Evolutionary conservation across 345 rosid species (phyloP).

Genomic region (Aethionema arabicum): DNA sequence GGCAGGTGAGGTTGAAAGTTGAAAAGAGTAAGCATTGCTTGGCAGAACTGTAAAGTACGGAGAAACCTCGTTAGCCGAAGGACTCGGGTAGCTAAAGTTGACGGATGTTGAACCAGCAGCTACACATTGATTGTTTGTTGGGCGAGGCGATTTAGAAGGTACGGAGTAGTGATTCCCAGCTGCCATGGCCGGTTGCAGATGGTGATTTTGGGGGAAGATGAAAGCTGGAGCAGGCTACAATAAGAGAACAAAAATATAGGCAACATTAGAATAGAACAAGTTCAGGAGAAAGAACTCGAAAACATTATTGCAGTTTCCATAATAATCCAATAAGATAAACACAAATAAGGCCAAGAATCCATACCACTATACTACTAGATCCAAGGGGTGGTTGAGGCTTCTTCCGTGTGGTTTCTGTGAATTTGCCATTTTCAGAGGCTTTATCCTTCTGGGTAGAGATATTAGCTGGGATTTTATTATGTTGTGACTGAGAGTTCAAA

Average conservation of each 20-base stretch:
- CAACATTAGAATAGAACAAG: neutral
- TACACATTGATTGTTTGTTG: conserved; percentile 34
- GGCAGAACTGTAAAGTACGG: conserved; percentile 50
- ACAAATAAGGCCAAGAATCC: conserved; percentile 3
- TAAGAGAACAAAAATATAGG: neutral
- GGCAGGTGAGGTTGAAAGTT: conserved; percentile 37
- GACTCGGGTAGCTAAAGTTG: conserved; percentile 47
- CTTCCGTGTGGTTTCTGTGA: conserved; percentile 31
- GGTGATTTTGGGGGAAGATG: conserved; percentile 48
- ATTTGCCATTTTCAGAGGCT: conserved; percentile 37
- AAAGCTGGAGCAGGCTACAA: conserved; percentile 53
- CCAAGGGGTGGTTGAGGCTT: conserved; percentile 40
- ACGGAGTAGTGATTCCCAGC: conserved; percentile 30
- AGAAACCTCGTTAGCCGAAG: conserved; percentile 41
- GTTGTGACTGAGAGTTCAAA: conserved; percentile 41
- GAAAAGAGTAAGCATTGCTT: conserved; percentile 46
- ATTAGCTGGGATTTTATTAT: conserved; percentile 24
- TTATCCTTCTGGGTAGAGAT: conserved; percentile 36
- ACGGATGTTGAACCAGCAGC: conserved; percentile 40
- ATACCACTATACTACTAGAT: conserved; percentile 49
- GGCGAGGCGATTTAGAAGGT: conserved; percentile 35
- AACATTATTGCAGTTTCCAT: neutral
- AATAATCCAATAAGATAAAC: conserved; percentile 7
- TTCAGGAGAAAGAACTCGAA: conserved; percentile 7
- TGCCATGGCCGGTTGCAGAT: conserved; percentile 33